Evolutionary conservation across 2,329 filamentous ascomycete species (phyloP).

Genomic region (Pseudopithomyces chartarum): DNA sequence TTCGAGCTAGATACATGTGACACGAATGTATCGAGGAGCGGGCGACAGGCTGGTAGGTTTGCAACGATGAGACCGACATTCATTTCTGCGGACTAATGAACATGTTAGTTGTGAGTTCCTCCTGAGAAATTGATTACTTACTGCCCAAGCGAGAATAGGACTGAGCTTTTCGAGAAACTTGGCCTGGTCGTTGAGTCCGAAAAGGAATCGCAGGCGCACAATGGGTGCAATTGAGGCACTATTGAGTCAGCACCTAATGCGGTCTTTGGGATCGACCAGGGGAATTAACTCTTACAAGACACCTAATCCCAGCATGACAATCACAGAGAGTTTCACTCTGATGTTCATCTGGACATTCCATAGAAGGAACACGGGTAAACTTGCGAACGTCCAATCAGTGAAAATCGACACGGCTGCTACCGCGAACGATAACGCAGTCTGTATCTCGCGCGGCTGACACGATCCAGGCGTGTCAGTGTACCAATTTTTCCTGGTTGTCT

Average conservation of each 20-base stretch:
- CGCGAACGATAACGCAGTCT: background rate
- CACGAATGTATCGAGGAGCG: background rate
- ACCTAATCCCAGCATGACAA: background rate
- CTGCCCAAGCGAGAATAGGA: slow-evolving; percentile 1
- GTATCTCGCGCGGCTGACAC: background rate
- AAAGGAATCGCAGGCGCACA: background rate
- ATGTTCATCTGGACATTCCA: slow-evolving; percentile 1
- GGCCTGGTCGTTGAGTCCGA: background rate
- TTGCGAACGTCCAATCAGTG: slow-evolving; percentile 1
- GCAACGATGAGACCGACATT: background rate
- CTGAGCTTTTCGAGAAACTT: background rate
- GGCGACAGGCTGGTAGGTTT: background rate
- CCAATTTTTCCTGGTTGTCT: background rate
- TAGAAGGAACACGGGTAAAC: background rate
- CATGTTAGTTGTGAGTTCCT: background rate
- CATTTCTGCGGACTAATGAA: background rate
- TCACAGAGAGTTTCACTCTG: background rate
- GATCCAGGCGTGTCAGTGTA: background rate
- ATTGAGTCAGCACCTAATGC: background rate
- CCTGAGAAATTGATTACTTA: background rate
- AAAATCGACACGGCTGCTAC: background rate
- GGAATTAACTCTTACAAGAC: background rate
- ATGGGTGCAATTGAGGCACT: slow-evolving; percentile 1
- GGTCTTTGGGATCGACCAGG: background rate
- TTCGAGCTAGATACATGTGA: background rate